These are phyloP conservation scores for Pseudogymnoascus sp. DNA, from an alignment of 2,329 filamentous ascomycete genomes.

Conservation along the genomic window DNA sequence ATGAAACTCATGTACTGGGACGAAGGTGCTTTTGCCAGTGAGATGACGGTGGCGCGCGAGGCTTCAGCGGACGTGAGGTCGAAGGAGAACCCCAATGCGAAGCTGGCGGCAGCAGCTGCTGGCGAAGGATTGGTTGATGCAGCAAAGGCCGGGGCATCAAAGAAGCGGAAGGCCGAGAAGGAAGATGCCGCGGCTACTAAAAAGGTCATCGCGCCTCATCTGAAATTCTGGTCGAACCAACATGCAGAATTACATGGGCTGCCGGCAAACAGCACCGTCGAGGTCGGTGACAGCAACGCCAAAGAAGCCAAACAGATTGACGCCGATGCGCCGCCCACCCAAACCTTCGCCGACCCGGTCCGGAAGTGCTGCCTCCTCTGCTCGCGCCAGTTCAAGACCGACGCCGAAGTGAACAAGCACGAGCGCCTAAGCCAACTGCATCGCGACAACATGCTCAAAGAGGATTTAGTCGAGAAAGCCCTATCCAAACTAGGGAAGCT, in stretches of 20 bases:
- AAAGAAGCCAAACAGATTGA: slow-evolving; percentile 19
- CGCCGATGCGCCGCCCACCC: slow-evolving; percentile 33
- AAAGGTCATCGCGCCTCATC: slow-evolving; percentile 53
- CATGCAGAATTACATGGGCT: slow-evolving; percentile 59
- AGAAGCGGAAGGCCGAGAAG: slow-evolving; percentile 51
- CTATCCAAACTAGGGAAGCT: slow-evolving; percentile 32
- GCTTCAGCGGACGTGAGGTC: slow-evolving; percentile 26
- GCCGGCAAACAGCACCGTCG: slow-evolving; percentile 33
- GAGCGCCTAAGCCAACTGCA: slow-evolving; percentile 52
- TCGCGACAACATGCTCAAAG: slow-evolving; percentile 45
- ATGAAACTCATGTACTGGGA: slow-evolving; percentile 72
- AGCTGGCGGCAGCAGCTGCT: slow-evolving; percentile 33
- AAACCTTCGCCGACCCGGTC: slow-evolving; percentile 54
- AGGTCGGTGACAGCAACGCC: slow-evolving; percentile 19
- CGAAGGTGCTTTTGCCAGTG: slow-evolving; percentile 61
- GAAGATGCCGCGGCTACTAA: slow-evolving; percentile 30
- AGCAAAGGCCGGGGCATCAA: slow-evolving; percentile 32
- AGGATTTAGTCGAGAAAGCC: slow-evolving; percentile 36
- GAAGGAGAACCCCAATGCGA: slow-evolving; percentile 27
- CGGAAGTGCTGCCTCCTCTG: slow-evolving; percentile 56
- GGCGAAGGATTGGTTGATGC: slow-evolving; percentile 29
- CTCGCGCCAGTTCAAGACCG: slow-evolving; percentile 48
- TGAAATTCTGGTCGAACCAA: slow-evolving; percentile 65
- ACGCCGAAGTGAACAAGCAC: slow-evolving; percentile 50
- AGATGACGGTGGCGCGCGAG: slow-evolving; percentile 50